A percentile compares a stretch with the other conserved stretches of the same genome.
Conservation (phyloP, 2,329 filamentous ascomycete genomes). For the Fusarium sp. region DNA sequence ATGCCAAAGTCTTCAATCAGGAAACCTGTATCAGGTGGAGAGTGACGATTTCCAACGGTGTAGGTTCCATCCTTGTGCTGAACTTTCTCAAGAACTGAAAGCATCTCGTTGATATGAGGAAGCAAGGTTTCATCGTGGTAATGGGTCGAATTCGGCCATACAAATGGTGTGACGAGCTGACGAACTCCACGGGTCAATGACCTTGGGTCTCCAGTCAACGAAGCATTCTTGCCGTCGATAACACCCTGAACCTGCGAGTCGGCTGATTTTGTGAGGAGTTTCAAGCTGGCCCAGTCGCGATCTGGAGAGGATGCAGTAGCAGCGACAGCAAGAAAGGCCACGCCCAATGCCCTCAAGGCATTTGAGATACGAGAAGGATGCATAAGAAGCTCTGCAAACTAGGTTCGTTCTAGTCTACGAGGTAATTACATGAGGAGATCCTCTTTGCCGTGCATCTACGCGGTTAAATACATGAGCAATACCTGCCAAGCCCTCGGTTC, state of each 20-base stretch:
- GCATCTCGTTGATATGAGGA: conserved; percentile 18
- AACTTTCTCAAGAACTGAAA: not conserved
- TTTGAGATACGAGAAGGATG: not conserved
- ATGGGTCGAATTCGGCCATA: conserved; percentile 17
- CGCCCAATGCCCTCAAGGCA: not conserved
- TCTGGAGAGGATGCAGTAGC: not conserved
- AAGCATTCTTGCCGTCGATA: conserved; percentile 3
- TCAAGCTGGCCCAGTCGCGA: conserved; percentile 6
- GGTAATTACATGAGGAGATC: not conserved
- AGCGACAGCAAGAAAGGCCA: not conserved
- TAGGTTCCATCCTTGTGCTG: conserved; percentile 22
- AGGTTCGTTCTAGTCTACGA: no score
- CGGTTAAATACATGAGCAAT: conserved; percentile 5
- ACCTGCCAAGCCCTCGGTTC: conserved; percentile 27
- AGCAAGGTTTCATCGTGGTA: conserved; percentile 17
- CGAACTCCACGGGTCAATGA: conserved; percentile 18
- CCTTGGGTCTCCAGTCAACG: conserved; percentile 9
- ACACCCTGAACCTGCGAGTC: conserved; percentile 11
- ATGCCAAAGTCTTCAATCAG: conserved; percentile 26
- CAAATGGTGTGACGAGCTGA: conserved; percentile 15
- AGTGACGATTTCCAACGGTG: conserved; percentile 23
- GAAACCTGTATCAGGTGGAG: conserved; percentile 23
- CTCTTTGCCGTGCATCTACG: fast-evolving
- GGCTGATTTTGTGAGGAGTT: conserved; percentile 10
- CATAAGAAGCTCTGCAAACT: not conserved